These are phyloP conservation scores for Paramecium octaurelia DNA, from an alignment of 73 alveolate species.

Conservation along the genomic window DNA sequence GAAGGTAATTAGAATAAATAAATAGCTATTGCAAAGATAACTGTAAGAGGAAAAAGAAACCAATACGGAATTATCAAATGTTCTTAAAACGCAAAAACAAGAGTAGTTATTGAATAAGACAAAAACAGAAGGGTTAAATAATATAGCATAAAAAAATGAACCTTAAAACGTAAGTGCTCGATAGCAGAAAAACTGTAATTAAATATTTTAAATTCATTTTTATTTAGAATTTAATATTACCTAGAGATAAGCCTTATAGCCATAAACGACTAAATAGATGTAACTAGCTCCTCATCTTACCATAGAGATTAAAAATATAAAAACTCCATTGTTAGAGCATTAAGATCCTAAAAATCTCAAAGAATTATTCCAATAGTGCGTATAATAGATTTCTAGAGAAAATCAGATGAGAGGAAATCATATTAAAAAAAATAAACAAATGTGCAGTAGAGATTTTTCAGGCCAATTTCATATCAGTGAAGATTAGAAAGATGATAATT, in stretches of 20 bases:
- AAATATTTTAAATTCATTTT: background rate
- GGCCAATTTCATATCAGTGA: background rate
- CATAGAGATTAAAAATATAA: background rate
- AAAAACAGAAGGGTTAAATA: background rate
- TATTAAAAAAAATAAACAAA: background rate
- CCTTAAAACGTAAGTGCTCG: background rate
- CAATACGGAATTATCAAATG: background rate
- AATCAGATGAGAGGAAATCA: background rate
- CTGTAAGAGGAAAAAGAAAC: background rate
- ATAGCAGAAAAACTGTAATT: background rate
- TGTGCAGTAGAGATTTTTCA: background rate
- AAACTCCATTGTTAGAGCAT: background rate
- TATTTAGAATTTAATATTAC: background rate
- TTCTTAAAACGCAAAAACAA: background rate
- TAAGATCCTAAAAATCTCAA: background rate
- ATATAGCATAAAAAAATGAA: background rate
- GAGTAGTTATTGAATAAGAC: background rate
- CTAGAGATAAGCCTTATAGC: background rate
- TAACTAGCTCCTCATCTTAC: slow-evolving; percentile 1
- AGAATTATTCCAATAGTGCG: slow-evolving; percentile 14
- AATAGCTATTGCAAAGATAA: background rate
- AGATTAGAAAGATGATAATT: background rate
- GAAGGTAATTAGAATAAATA: background rate
- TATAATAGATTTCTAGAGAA: background rate
- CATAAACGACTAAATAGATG: background rate